A percentile compares a stretch with the other conserved stretches of the same genome.
Conservation (phyloP, 768 basidiomycete species). For the Cystofilobasidium capitatum region DNA sequence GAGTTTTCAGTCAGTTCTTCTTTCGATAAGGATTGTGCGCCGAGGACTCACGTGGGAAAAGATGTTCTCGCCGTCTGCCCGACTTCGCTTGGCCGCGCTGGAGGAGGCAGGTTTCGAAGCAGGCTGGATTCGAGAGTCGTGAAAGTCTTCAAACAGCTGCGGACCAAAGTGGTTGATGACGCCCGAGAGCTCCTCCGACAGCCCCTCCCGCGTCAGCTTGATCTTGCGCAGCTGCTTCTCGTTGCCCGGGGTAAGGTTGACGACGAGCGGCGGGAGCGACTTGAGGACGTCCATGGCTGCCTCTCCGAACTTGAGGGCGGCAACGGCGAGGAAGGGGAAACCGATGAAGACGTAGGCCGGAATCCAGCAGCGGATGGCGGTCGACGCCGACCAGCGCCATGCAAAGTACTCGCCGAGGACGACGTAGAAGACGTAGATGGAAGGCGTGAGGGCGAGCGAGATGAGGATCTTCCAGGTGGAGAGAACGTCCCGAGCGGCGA, state of each 20-base stretch:
- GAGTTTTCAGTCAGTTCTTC: background rate
- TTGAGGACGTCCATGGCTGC: constrained; percentile 96
- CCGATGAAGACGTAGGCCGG: constrained; percentile 65
- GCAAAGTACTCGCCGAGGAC: constrained; percentile 64
- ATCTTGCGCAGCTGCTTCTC: constrained; percentile 67
- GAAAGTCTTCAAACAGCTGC: constrained; percentile 22
- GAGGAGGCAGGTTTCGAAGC: constrained; percentile 6
- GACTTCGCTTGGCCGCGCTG: background rate
- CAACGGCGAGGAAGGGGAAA: constrained; percentile 80
- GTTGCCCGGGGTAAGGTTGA: constrained; percentile 81
- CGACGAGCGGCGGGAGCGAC: constrained; percentile 81
- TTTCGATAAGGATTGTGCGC: background rate
- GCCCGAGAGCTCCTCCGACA: constrained; percentile 74
- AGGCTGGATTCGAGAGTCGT: constrained; percentile 22
- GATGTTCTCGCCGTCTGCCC: constrained; percentile 16
- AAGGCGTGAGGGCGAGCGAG: constrained; percentile 77
- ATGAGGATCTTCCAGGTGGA: constrained; percentile 97
- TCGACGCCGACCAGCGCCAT: constrained; percentile 54
- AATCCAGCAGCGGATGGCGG: constrained; percentile 59
- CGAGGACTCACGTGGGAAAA: constrained; percentile 17
- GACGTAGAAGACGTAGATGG: constrained; percentile 76
- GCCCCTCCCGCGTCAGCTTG: constrained; percentile 58
- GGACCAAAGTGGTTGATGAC: constrained; percentile 32
- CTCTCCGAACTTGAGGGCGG: constrained; percentile 92
- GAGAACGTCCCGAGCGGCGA: constrained; percentile 90